Base-by-base conservation (phyloP, 805 yeast genomes). In the Cyberlindnera maclurae region DNA sequence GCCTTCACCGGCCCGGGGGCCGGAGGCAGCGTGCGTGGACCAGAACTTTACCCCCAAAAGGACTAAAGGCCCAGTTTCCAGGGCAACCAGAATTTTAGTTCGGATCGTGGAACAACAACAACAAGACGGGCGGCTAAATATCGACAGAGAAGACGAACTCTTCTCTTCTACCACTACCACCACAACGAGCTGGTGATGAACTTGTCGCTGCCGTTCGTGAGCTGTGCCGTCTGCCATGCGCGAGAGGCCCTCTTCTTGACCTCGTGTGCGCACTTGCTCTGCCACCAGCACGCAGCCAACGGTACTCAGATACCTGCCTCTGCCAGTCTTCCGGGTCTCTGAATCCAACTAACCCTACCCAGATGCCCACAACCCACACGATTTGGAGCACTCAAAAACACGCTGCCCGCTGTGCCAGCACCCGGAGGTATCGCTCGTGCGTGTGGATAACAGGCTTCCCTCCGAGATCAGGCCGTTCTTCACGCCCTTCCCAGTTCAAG, bases 201-300 rank as follows among this genome's bases (percentile, higher is more conserved):
- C 37, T 36, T 54, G 24, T 41, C 46, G 16, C 62, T 55, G 37
- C 55, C 57, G 6, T 62, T 55, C 41, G 56, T 58, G 3, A 54
- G 57, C 31, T 64, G 68, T 39, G 46, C 50, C 11, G 49, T 61
- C 3, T 64, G 68, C 40, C 62, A 62, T 34, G 46, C 33, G 15
- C 52, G 41, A 3, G 51, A 46, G n/a, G 53, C 52, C 1, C 49
- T 64, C 16, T 47, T 47, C 31, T 39, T 64, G 34, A 63, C 66
- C 1, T 62, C 67, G 3, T 64, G 69, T 49, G 68, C 67, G 4
- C 68, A 64, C 43, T 51, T 58, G 1, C 42, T 64, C 15, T 64
- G 69, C 34, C 47, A 51, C 3, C 52, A 53, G 12, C 67, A 64
- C 44, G 46, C 50, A 9, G n/a, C 39, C 9, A 43, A 33, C 35